These are phyloP conservation scores for Myriosclerotinia scirpicola DNA, from an alignment of 2,329 filamentous ascomycete genomes.

Conservation along the genomic window DNA sequence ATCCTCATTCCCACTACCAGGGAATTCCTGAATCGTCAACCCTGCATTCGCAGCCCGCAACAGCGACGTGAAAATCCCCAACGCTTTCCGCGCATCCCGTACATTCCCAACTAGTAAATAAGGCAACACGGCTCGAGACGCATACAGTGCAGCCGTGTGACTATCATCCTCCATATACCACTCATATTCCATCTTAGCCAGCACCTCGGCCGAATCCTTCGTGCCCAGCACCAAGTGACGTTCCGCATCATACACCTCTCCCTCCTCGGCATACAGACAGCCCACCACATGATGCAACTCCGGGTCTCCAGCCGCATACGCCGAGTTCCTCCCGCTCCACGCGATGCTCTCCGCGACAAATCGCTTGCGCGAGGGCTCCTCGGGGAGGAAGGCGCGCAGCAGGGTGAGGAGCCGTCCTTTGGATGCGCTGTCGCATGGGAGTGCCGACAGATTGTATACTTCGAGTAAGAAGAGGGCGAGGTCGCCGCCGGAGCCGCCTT, in stretches of 20 bases:
- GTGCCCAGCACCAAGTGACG: constrained; percentile 86
- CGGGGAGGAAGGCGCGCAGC: constrained; percentile 74
- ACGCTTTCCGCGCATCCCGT: constrained; percentile 80
- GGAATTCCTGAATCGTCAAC: constrained; percentile 79
- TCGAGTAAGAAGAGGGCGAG: constrained; percentile 84
- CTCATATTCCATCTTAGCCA: constrained; percentile 81
- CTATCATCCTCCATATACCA: constrained; percentile 92
- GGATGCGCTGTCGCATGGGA: constrained; percentile 70
- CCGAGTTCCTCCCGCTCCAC: constrained; percentile 61
- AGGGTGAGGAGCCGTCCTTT: constrained; percentile 77
- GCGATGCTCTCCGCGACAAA: constrained; percentile 83
- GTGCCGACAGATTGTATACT: constrained; percentile 83
- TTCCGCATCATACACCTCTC: constrained; percentile 91
- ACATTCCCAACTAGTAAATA: constrained; percentile 91
- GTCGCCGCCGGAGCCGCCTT: constrained; percentile 90
- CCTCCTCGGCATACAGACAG: constrained; percentile 85
- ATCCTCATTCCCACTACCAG: constrained; percentile 72
- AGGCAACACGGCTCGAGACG: constrained; percentile 81
- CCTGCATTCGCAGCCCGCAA: constrained; percentile 56
- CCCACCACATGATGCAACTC: constrained; percentile 93
- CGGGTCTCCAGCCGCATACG: constrained; percentile 83
- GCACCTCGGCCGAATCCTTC: constrained; percentile 77
- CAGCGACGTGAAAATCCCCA: constrained; percentile 69
- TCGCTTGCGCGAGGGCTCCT: constrained; percentile 90
- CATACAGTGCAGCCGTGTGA: constrained; percentile 83